Percentiles rank a stretch among this genome's conserved stretches.
Conservation (phyloP, 1,284 basidiomycete genomes). For the Meira miltonrushii region DNA sequence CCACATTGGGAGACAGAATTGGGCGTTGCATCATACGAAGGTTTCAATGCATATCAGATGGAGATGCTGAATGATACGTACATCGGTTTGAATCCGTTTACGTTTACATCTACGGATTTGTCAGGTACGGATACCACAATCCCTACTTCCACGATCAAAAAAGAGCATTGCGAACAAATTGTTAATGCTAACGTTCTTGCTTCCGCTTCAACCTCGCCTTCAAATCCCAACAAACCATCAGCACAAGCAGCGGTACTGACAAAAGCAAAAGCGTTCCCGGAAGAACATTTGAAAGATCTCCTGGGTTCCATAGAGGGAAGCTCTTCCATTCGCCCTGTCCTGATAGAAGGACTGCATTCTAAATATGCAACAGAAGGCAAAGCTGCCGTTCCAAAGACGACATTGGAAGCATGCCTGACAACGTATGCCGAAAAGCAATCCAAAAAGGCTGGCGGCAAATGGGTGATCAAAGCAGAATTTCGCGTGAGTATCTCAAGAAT, state of each 20-base stretch:
- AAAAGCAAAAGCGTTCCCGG: slow-evolving; percentile 12
- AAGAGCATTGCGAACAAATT: neutral
- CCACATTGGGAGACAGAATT: slow-evolving; percentile 45
- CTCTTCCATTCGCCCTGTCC: slow-evolving; percentile 11
- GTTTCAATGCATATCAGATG: slow-evolving; percentile 39
- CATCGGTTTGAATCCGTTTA: slow-evolving; percentile 19
- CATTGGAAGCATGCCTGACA: slow-evolving; percentile 11
- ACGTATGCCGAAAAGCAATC: slow-evolving; percentile 10
- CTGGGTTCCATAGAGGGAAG: slow-evolving; percentile 14
- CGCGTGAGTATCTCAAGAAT: neutral
- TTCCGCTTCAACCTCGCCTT: neutral
- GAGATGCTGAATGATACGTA: slow-evolving; percentile 40
- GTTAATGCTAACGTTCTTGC: neutral
- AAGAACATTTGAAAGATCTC: slow-evolving; percentile 7
- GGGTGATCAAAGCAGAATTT: slow-evolving; percentile 12
- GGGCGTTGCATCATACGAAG: slow-evolving; percentile 30
- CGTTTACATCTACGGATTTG: slow-evolving; percentile 8
- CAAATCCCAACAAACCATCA: neutral
- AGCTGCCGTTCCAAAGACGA: slow-evolving; percentile 9
- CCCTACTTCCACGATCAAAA: neutral
- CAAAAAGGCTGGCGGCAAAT: slow-evolving; percentile 11
- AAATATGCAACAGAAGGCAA: slow-evolving; percentile 2
- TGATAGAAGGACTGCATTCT: slow-evolving; percentile 13
- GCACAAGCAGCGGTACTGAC: neutral
- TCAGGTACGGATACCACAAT: neutral